Base-by-base conservation (phyloP, 805 yeast genomes). In the Wickerhamiella slavikovae region DNA sequence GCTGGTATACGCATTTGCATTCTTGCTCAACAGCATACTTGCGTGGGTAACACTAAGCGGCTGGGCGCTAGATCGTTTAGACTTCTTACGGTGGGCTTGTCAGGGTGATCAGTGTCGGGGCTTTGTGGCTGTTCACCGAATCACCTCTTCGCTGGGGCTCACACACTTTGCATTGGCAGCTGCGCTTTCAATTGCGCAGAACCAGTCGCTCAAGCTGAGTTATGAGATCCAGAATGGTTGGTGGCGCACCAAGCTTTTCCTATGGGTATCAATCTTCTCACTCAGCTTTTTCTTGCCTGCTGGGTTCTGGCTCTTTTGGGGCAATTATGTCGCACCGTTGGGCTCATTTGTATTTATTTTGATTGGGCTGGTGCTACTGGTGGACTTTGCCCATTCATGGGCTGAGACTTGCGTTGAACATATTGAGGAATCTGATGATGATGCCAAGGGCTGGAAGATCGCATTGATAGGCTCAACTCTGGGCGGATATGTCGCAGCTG, bases 341-440 rank as follows among this genome's bases (percentile, higher is more conserved):
- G 72, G 80, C 42, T 79, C 93, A 25, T 75, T 85, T 3, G 45
- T 82, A 4, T 89, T 89, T 54, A 66, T 85, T 22, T 71, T 89
- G 11, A 78, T 89, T 36, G 98, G 98, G 1, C 62, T 89, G 34
- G 75, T 91, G 10, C 58, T 89, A 29, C 57, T 89, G 28, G 95
- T 89, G 19, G 98, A 89, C 51, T 89, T 80, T 60, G 96, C 98
- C 3, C 96, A 89, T 52, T 85, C 85, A 41, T 89, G 95, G 94
- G 95, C 96, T 0, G 99, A 89, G 44, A 77, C 76, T 5, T 89
- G 98, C 50, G 63, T 89, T 31, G 82, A 74, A 39, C 77, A 80
- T 42, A 79, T 89, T 24, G 96, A 89, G 47, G 70, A 72, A 42
- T 85, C 76, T 34, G 39, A 35, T 13, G 76, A 70, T 27, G 69